Conservation (phyloP, 768 basidiomycete species). For the Boletus reticuloceps region DNA sequence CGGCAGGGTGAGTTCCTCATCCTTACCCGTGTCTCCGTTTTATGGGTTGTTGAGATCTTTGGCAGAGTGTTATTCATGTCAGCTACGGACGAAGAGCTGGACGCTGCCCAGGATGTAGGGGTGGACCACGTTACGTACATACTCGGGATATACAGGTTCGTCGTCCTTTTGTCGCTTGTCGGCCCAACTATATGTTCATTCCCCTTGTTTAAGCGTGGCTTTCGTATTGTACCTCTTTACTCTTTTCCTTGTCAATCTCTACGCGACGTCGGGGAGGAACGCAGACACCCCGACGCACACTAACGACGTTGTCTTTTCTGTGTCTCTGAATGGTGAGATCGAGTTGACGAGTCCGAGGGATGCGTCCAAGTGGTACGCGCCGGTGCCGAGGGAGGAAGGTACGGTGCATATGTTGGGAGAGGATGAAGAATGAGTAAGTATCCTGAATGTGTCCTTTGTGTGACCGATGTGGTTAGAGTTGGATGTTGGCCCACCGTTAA, state of each 20-base stretch:
- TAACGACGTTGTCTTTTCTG: conserved; percentile 19
- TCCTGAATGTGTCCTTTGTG: too few species aligned
- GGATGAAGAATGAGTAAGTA: conserved; percentile 38
- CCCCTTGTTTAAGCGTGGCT: conserved; percentile 37
- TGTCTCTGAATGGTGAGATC: conserved; percentile 34
- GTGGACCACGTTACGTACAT: conserved; percentile 94
- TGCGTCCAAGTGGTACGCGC: conserved; percentile 61
- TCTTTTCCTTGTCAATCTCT: conserved; percentile 67
- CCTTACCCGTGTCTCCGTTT: not conserved
- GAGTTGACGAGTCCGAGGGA: conserved; percentile 36
- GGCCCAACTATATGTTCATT: not conserved
- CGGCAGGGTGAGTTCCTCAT: conserved; percentile 55
- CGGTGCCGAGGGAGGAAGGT: conserved; percentile 46
- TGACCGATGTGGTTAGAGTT: not conserved
- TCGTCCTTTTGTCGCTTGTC: not conserved
- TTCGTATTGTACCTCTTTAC: conserved; percentile 79
- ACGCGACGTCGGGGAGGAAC: conserved; percentile 60
- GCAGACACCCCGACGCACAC: conserved; percentile 26
- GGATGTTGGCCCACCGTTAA: too few species aligned
- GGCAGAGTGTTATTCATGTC: conserved; percentile 82
- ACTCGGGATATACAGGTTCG: conserved; percentile 78
- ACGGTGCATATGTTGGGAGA: conserved; percentile 49
- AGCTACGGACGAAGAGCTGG: conserved; percentile 88
- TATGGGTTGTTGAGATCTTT: not conserved
- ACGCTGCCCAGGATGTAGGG: conserved; percentile 60